phyloP scores from a whole-genome alignment of 495 filamentous ascomycete genomes.

The Tuber magnatum region DNA sequence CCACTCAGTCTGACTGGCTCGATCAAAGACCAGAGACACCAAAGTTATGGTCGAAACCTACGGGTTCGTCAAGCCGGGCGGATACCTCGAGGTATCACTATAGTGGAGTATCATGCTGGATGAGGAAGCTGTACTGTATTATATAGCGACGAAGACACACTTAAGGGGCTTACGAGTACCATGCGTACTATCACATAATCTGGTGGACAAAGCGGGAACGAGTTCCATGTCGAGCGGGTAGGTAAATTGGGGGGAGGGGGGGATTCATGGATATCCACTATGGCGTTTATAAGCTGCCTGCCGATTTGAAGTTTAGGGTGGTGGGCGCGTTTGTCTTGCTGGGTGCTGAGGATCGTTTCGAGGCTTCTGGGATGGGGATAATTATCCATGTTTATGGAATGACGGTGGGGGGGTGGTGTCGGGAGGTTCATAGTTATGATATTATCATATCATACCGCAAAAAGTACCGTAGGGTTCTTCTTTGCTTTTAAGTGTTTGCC shows the following conservation, averaged over 20 bases:
- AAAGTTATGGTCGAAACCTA: too few species aligned
- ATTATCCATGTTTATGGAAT: constrained; percentile 18
- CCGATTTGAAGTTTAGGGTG: constrained; percentile 26
- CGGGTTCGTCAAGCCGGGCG: constrained; percentile 41
- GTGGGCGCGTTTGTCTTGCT: constrained; percentile 25
- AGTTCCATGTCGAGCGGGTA: too few species aligned
- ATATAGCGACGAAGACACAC: constrained; percentile 31
- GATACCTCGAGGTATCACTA: constrained; percentile 34
- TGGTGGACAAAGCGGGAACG: too few species aligned
- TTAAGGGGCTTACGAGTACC: too few species aligned
- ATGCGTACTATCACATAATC: too few species aligned
- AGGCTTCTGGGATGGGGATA: constrained; percentile 19
- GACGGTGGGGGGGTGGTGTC: constrained; percentile 34
- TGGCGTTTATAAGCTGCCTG: constrained; percentile 17
- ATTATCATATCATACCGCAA: constrained; percentile 2
- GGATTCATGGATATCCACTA: constrained; percentile 25
- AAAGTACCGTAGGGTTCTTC: too few species aligned
- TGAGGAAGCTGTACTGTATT: too few species aligned
- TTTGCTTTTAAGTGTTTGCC: not conserved
- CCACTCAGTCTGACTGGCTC: too few species aligned
- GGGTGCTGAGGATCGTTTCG: constrained; percentile 31
- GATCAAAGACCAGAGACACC: too few species aligned
- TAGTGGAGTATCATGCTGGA: too few species aligned
- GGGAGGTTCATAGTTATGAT: constrained; percentile 21
- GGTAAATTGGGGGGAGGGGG: not conserved